These are phyloP conservation scores for carrot (Daucus carota) DNA, from an alignment of 129 eudicot genomes.

Conservation along the genomic window DH1_v3.0 NC_030389.2:34473501-34474000, in stretches of 20 bases:
- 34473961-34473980: neutral
- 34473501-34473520: too few relatives aligned
- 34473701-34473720: neutral
- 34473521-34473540: too few relatives aligned
- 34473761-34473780: neutral
- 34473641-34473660: neutral
- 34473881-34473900: constrained; percentile 9
- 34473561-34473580: too few relatives aligned
- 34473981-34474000: neutral
- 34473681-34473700: neutral
- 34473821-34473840: constrained; percentile 85
- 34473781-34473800: constrained; percentile 1
- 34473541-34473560: too few relatives aligned
- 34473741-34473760: neutral
- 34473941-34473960: neutral
- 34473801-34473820: constrained; percentile 3
- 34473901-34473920: neutral
- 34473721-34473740: neutral
- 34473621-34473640: neutral
- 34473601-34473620: neutral
- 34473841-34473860: constrained; percentile 71
- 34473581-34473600: too few relatives aligned
- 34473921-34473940: neutral
- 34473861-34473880: constrained; percentile 89
- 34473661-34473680: neutral